Percentiles rank a stretch among this genome's conserved stretches.
These are phyloP conservation scores for Durio zibethinus DNA, from an alignment of 345 rosid genomes.

Conservation along the genomic window DNA sequence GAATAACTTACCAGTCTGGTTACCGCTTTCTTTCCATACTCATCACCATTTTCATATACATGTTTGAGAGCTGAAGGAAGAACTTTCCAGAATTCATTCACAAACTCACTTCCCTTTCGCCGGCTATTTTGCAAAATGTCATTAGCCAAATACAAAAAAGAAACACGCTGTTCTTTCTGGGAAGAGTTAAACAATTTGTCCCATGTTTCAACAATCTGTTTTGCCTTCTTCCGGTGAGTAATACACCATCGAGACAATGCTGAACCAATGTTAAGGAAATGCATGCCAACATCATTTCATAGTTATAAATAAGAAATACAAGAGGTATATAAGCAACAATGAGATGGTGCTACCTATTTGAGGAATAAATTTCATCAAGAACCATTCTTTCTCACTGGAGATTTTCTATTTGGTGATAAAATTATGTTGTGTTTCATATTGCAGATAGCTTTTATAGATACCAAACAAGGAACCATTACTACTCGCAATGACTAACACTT, in stretches of 20 bases:
- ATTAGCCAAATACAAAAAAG: constrained; percentile 66
- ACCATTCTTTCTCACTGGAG: background rate
- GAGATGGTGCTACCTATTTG: background rate
- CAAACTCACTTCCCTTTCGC: constrained; percentile 75
- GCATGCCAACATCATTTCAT: background rate
- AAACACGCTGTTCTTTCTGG: constrained; percentile 61
- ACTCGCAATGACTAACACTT: background rate
- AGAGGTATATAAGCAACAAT: background rate
- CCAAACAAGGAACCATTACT: background rate
- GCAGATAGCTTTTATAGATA: background rate
- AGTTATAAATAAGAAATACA: background rate
- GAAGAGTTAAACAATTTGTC: constrained; percentile 58
- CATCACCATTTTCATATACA: constrained; percentile 56
- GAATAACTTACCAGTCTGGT: constrained; percentile 49
- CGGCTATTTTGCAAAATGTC: constrained; percentile 76
- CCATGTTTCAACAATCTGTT: constrained; percentile 72
- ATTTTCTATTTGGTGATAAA: background rate
- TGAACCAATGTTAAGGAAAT: constrained; percentile 32
- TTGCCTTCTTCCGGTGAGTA: constrained; percentile 66
- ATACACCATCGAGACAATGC: constrained; percentile 77
- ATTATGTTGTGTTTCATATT: background rate
- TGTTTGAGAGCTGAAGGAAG: constrained; percentile 55
- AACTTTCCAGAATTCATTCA: constrained; percentile 76
- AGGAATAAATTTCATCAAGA: background rate
- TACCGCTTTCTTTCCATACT: constrained; percentile 52